A percentile compares a stretch with the other conserved stretches of the same genome.
Conservation (phyloP, 257 asterid genomes). For the Solanum piurae region DNA sequence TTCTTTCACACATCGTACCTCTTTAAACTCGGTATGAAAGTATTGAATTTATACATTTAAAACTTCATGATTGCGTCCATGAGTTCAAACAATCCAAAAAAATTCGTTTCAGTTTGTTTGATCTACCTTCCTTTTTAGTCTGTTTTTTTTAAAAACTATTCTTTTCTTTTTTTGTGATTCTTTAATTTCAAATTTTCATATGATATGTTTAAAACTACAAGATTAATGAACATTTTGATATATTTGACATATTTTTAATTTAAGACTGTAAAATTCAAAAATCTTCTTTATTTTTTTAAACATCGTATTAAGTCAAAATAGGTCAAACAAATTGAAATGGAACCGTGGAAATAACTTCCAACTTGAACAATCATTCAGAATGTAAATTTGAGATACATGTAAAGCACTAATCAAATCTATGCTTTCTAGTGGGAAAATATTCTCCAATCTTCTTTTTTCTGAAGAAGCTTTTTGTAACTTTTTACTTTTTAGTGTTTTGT, state of each 20-base stretch:
- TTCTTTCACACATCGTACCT: not conserved
- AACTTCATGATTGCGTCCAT: not conserved
- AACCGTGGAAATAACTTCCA: not conserved
- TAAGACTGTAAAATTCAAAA: accelerated
- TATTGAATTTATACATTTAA: too few relatives aligned
- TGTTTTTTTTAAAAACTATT: accelerated
- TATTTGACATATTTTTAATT: too few relatives aligned
- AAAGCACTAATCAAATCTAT: not conserved
- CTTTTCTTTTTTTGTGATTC: accelerated
- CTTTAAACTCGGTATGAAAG: too few relatives aligned
- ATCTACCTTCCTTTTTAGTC: not conserved
- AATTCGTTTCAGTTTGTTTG: accelerated
- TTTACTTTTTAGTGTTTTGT: not conserved
- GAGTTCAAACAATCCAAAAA: too few relatives aligned
- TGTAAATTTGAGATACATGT: not conserved
- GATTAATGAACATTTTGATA: not conserved
- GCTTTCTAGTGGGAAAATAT: not conserved
- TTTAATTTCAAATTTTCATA: not conserved
- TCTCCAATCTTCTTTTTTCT: not conserved
- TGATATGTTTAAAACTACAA: too few relatives aligned
- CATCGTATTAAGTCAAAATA: accelerated
- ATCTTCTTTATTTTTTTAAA: accelerated
- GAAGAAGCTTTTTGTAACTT: not conserved
- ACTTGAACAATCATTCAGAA: not conserved
- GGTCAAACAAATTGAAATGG: too few relatives aligned